A percentile compares a stretch with the other conserved stretches of the same genome.
Evolutionary conservation across 495 filamentous ascomycete species (phyloP).

Genomic region (Margaritispora aquatica): DNA sequence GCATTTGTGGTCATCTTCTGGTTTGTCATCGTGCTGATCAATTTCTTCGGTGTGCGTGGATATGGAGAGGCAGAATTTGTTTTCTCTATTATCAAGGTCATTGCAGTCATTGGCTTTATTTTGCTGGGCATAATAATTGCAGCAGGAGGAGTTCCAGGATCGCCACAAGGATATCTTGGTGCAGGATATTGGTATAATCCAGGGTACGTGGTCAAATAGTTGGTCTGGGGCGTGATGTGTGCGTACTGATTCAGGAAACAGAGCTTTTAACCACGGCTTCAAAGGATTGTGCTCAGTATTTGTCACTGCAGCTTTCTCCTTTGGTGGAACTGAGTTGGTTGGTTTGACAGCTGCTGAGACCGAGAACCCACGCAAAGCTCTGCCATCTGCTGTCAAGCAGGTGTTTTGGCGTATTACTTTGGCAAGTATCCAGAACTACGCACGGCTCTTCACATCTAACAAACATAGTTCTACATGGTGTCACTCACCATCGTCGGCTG

Average conservation of each 20-base stretch:
- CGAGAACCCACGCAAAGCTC: constrained; percentile 76
- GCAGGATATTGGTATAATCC: constrained; percentile 77
- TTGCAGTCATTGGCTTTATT: constrained; percentile 82
- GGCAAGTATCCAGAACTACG: neutral
- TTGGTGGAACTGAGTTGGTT: constrained; percentile 89
- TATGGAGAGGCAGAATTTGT: constrained; percentile 91
- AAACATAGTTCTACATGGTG: constrained; percentile 65
- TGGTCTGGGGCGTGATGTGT: too few species aligned
- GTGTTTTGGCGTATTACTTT: constrained; percentile 94
- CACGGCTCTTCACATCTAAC: neutral
- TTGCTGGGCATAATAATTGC: constrained; percentile 77
- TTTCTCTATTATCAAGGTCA: constrained; percentile 80
- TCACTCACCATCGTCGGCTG: constrained; percentile 68
- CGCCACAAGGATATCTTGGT: constrained; percentile 65
- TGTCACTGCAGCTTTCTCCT: constrained; percentile 88
- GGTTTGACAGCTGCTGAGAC: constrained; percentile 87
- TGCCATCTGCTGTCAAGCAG: constrained; percentile 84
- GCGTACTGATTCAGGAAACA: too few species aligned
- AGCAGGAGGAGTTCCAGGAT: constrained; percentile 62
- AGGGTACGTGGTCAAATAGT: too few species aligned
- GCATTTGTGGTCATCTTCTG: constrained; percentile 87
- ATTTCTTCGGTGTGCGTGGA: constrained; percentile 78
- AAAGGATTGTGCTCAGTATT: constrained; percentile 92
- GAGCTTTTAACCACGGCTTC: constrained; percentile 89
- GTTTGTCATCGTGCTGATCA: constrained; percentile 65